A percentile compares a stretch with the other conserved stretches of the same genome.
phyloP scores from a whole-genome alignment of 106 monocot genomes.

The Dioscorea zingiberensis region DNA sequence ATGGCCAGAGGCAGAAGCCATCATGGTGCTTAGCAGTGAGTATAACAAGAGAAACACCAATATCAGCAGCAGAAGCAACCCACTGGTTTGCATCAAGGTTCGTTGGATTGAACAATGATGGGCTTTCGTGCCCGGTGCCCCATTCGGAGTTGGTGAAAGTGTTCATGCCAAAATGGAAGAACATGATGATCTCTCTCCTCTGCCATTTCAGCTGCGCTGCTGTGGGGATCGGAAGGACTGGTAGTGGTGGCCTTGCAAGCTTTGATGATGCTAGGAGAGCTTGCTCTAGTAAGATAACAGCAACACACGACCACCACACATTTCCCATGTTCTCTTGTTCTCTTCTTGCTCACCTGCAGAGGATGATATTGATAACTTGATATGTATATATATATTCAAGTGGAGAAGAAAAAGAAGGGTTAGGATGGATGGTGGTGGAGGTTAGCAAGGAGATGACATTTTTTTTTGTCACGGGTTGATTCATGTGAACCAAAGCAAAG shows the following conservation, averaged over 20 bases:
- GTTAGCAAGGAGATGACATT: background rate
- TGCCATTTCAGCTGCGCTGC: constrained; percentile 82
- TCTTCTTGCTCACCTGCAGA: background rate
- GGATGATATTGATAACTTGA: too few species aligned
- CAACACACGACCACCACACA: constrained; percentile 1
- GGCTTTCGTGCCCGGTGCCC: constrained; percentile 71
- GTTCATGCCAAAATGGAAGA: constrained; percentile 97
- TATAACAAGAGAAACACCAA: constrained; percentile 56
- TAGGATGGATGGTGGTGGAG: constrained; percentile 5
- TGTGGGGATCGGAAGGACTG: constrained; percentile 61
- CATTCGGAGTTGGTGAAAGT: constrained; percentile 90
- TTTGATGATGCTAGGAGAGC: background rate
- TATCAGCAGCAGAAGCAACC: constrained; percentile 44
- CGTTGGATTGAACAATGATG: constrained; percentile 50
- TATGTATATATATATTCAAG: background rate
- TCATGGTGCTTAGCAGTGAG: constrained; percentile 89
- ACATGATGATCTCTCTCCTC: constrained; percentile 76
- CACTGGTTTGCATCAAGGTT: constrained; percentile 59
- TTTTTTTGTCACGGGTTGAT: background rate
- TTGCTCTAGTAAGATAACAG: constrained; percentile 20
- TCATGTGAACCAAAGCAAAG: too few species aligned
- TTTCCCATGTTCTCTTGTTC: background rate
- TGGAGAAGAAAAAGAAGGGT: background rate
- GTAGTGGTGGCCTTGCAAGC: constrained; percentile 39
- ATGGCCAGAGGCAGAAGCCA: constrained; percentile 97